phyloP scores from a whole-genome alignment of 352 stramenopile genomes.

The Plasmopara viticola region DNA sequence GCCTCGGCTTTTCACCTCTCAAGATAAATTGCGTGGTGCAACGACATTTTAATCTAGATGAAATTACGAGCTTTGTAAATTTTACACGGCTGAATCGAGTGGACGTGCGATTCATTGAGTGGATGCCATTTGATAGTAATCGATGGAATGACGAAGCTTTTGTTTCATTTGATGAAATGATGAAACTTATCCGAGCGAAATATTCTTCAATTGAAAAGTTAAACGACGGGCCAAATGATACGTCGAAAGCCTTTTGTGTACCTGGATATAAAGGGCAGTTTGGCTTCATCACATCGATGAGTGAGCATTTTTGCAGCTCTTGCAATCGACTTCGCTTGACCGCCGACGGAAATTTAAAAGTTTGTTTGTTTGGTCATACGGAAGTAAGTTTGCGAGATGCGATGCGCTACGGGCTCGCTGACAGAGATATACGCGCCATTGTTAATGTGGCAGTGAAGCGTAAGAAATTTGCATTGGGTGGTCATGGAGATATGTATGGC shows the following conservation, averaged over 20 bases:
- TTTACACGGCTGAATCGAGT: conserved; percentile 83
- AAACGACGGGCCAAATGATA: conserved; percentile 87
- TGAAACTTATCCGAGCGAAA: conserved; percentile 37
- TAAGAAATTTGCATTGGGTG: conserved; percentile 93
- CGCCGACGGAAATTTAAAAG: conserved; percentile 92
- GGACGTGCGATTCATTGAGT: conserved; percentile 98
- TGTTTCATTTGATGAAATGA: conserved; percentile 92
- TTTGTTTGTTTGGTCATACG: conserved; percentile 95
- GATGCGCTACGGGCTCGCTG: conserved; percentile 65
- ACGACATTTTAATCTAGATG: conserved; percentile 92
- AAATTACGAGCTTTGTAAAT: conserved; percentile 92
- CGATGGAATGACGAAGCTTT: conserved; percentile 91
- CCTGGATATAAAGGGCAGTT: conserved; percentile 65
- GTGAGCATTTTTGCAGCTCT: conserved; percentile 94
- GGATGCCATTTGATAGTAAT: conserved; percentile 99
- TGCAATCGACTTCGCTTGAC: conserved; percentile 97
- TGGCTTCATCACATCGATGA: conserved; percentile 98
- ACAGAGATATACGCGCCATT: conserved; percentile 84
- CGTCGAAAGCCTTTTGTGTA: conserved; percentile 91
- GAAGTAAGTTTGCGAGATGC: conserved; percentile 91
- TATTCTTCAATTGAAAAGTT: conserved; percentile 53
- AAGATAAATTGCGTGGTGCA: conserved; percentile 99
- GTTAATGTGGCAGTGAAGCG: conserved; percentile 86
- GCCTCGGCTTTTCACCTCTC: conserved; percentile 51
- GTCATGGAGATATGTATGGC: conserved; percentile 91